Base-by-base conservation (phyloP, 225 moss, liverwort and hornwort species). In the Bryum argenteum region DNA sequence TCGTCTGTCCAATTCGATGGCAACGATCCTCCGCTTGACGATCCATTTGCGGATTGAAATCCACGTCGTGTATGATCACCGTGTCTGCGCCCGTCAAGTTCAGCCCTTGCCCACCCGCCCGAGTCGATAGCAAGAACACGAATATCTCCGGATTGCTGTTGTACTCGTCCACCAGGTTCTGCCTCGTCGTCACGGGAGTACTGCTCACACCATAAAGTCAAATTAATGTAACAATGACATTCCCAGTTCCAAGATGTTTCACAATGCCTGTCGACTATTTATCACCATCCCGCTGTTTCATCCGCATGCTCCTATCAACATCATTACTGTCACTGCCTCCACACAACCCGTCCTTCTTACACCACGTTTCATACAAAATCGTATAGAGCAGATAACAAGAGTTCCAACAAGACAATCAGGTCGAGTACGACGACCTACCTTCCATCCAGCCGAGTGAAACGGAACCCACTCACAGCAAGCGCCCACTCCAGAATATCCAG, bases 41-140 rank as follows among this genome's bases (percentile, higher is more conserved):
- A 65, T 94, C 93, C 91, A 94, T 91, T 82, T 94, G 93, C 55
- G 93, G 93, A 72, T 94, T 94, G 63, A 94, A 94, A 85, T 94
- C 93, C 65, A 94, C 84, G 71, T 94, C 93, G 70, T 94, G 93
- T 60, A 94, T 83, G 16, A 94, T 87, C 18, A 94, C 93, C 18
- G 93, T 94, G 56, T 94, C 93, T 62, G 93, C 93, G 41, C 93
- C 91, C 45, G 84, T 89, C 72, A 94, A 69, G 63, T 94, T 94
- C 24, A 94, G 78, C 40, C 93, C 93, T 76, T 94, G 93, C 50
- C 93, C 93, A 61, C 93, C 91, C 28, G 93, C 91, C 77, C 93
- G 84, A 50, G 93, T 94, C 14, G 93, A 94, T 43, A 94, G 81
- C 50, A 94, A 77, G 71, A 94, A 94, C 45, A 84, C 82, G 81